Evolutionary conservation across 2,329 filamentous ascomycete species (phyloP).

Genomic region (Aspergillus clavatus): DNA sequence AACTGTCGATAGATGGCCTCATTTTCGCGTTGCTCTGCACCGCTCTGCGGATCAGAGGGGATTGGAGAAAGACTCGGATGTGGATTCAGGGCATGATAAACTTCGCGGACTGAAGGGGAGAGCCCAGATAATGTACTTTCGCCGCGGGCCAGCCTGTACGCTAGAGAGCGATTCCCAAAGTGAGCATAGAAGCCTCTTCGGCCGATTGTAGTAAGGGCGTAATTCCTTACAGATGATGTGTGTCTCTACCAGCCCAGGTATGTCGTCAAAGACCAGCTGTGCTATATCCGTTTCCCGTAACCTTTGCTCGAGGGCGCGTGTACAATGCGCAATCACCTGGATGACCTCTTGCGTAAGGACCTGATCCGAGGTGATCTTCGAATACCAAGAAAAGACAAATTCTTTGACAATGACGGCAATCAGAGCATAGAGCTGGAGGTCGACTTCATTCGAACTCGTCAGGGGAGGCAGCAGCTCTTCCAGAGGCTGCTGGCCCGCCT

Average conservation of each 20-base stretch:
- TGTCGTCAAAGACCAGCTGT: slow-evolving; percentile 76
- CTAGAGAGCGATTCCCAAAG: slow-evolving; percentile 41
- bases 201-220: neutral
- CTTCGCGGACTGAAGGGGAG: slow-evolving; percentile 57
- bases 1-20: slow-evolving; percentile 83
- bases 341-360: slow-evolving; percentile 82
- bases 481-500: slow-evolving; percentile 58
- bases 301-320: slow-evolving; percentile 79
- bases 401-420: slow-evolving; percentile 85
- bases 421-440: slow-evolving; percentile 87
- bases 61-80: slow-evolving; percentile 76
- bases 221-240: slow-evolving; percentile 67
- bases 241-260: slow-evolving; percentile 72
- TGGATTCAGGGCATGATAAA: slow-evolving; percentile 81
- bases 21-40: slow-evolving; percentile 63
- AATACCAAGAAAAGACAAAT: slow-evolving; percentile 90
- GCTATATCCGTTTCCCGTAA: slow-evolving; percentile 78
- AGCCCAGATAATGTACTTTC: slow-evolving; percentile 56
- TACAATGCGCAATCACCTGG: slow-evolving; percentile 88
- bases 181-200: neutral
- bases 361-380: slow-evolving; percentile 84
- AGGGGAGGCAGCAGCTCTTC: slow-evolving; percentile 82
- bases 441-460: slow-evolving; percentile 90
- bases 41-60: slow-evolving; percentile 50
- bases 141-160: slow-evolving; percentile 65